A percentile compares a stretch with the other conserved stretches of the same genome.
Conservation (phyloP, 768 basidiomycete species). For the Rhizopogon sp. region DNA sequence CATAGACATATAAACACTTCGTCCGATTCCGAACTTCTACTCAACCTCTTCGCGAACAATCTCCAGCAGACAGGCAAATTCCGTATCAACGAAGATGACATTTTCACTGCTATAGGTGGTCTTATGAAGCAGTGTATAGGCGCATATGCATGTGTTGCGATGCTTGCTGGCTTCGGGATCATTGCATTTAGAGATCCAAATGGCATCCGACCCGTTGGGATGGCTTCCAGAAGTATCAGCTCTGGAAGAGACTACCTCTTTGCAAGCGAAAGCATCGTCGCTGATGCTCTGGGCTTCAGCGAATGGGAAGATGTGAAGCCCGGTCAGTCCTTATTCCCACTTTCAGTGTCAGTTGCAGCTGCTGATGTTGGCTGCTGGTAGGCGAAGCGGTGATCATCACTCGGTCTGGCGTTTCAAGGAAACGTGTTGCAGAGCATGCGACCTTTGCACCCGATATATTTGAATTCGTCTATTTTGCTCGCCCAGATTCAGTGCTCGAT, state of each 20-base stretch:
- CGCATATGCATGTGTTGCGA: slow-evolving; percentile 96
- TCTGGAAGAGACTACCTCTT: slow-evolving; percentile 81
- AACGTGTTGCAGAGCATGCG: slow-evolving; percentile 65
- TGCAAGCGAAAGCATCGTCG: slow-evolving; percentile 94
- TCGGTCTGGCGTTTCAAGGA: slow-evolving; percentile 65
- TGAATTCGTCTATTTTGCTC: slow-evolving; percentile 97
- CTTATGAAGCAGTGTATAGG: slow-evolving; percentile 87
- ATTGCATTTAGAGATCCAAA: slow-evolving; percentile 98
- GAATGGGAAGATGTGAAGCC: slow-evolving; percentile 94
- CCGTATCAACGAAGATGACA: slow-evolving; percentile 98
- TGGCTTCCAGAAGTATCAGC: slow-evolving; percentile 61
- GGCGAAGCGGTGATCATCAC: slow-evolving; percentile 98
- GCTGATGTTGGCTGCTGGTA: slow-evolving; percentile 21
- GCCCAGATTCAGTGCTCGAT: slow-evolving; percentile 96
- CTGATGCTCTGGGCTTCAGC: slow-evolving; percentile 85
- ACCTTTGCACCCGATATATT: slow-evolving; percentile 97
- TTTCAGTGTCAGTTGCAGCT: not conserved
- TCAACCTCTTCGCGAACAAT: slow-evolving; percentile 97
- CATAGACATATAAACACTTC: slow-evolving; percentile 99
- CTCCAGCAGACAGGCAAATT: slow-evolving; percentile 98
- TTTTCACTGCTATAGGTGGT: slow-evolving; percentile 88
- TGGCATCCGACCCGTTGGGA: slow-evolving; percentile 90
- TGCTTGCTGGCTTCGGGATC: slow-evolving; percentile 98
- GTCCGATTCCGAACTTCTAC: slow-evolving; percentile 93
- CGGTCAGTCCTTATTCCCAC: slow-evolving; percentile 40